Conservation (phyloP, 139 green algal species). For the Chlorella sp. region DNA sequence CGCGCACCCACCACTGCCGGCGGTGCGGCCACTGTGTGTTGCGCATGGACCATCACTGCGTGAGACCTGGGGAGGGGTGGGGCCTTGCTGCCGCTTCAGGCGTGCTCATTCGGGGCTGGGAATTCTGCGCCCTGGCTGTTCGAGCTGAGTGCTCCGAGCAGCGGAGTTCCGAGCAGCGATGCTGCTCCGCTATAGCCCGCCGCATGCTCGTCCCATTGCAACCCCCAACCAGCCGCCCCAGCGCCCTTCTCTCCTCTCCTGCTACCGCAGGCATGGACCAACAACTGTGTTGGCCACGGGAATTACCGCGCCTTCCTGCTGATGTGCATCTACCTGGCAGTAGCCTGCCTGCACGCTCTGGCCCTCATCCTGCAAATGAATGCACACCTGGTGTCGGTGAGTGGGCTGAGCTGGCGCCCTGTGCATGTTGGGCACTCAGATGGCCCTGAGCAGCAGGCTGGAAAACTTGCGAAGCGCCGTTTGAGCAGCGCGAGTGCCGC, state of each 20-base stretch:
- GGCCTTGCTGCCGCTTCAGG: background rate
- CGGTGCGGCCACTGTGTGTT: conserved; percentile 89
- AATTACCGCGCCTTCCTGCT: conserved; percentile 93
- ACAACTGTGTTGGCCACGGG: conserved; percentile 91
- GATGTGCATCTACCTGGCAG: conserved; percentile 30
- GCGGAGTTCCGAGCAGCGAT: background rate
- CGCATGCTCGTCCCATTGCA: background rate
- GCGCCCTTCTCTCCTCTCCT: conserved; percentile 43
- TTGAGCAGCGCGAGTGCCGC: background rate
- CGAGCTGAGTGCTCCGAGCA: background rate
- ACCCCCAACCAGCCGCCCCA: conserved; percentile 13
- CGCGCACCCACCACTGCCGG: conserved; percentile 88
- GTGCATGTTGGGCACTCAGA: no score
- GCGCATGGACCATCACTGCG: conserved; percentile 59
- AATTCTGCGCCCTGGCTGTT: no score
- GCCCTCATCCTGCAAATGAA: conserved; percentile 18
- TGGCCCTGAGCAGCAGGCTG: no score
- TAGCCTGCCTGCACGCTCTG: conserved; percentile 17
- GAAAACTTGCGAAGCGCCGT: no score
- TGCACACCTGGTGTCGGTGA: conserved; percentile 2
- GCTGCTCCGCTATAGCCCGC: background rate
- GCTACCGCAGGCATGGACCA: conserved; percentile 81
- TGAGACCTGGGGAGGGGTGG: background rate
- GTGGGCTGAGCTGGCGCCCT: background rate
- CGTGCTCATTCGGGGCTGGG: background rate